phyloP scores from a whole-genome alignment of 2,329 filamentous ascomycete species.

The Dactylellina cionopaga region DNA sequence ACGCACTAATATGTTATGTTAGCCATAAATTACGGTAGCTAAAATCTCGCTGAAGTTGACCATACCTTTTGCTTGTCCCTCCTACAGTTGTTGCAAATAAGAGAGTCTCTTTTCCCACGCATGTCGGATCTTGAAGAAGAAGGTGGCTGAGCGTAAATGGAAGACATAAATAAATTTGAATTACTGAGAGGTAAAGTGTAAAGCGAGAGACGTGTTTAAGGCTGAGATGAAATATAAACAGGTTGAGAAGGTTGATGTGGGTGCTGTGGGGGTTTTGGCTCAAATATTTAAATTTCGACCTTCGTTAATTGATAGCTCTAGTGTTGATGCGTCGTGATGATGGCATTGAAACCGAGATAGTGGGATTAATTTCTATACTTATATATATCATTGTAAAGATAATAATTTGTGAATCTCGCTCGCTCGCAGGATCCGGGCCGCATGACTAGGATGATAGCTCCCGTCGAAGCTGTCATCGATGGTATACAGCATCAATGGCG shows the following conservation, averaged over 20 bases:
- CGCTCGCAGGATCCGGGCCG: conserved; percentile 47
- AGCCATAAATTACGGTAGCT: not conserved
- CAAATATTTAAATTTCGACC: not conserved
- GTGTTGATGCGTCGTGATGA: conserved; percentile 18
- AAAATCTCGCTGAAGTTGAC: not conserved
- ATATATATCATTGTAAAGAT: too few relatives aligned
- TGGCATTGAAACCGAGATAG: conserved; percentile 31
- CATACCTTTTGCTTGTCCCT: conserved; percentile 49
- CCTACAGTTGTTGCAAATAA: conserved; percentile 48
- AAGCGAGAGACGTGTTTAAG: too few relatives aligned
- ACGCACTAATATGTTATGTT: conserved; percentile 10
- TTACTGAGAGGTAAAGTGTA: not conserved
- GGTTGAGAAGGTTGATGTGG: not conserved
- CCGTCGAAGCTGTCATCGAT: conserved; percentile 49
- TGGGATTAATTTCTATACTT: conserved; percentile 47
- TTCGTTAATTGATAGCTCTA: not conserved
- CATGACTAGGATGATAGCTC: conserved; percentile 44
- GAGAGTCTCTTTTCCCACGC: conserved; percentile 36
- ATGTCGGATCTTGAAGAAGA: conserved; percentile 34
- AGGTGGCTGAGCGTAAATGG: conserved; percentile 10
- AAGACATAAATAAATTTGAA: not conserved
- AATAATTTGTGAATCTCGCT: conserved; percentile 25
- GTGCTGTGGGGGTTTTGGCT: not conserved
- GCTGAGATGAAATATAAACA: not conserved
- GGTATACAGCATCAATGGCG: conserved; percentile 29